Percentiles rank a stretch among this genome's conserved stretches.
Conservation (phyloP, 345 rosid species). For the Pugionium dolabratum region DNA sequence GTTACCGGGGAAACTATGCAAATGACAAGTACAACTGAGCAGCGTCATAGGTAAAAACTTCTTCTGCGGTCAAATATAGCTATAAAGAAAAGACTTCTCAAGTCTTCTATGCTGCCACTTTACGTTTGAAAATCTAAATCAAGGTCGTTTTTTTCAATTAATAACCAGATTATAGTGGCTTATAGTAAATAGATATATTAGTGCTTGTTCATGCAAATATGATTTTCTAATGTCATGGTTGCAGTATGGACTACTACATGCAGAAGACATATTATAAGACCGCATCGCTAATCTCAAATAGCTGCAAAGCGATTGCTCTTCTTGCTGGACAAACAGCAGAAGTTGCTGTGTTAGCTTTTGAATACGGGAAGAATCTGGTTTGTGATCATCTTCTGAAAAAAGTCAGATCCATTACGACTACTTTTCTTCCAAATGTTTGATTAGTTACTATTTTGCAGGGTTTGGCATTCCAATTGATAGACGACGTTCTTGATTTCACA, state of each 20-base stretch:
- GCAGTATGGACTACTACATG: too few species aligned
- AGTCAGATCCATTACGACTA: background rate
- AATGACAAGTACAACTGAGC: conserved; percentile 75
- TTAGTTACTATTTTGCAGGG: conserved; percentile 52
- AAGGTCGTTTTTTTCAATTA: too few species aligned
- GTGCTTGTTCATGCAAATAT: conserved; percentile 12
- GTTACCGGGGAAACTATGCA: conserved; percentile 98
- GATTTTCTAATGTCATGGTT: background rate
- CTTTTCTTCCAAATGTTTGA: background rate
- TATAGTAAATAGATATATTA: background rate
- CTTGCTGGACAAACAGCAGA: conserved; percentile 91
- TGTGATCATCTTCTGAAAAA: conserved; percentile 38
- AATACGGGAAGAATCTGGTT: conserved; percentile 93
- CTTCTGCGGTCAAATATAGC: conserved; percentile 1
- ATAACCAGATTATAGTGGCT: too few species aligned
- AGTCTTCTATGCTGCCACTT: conserved; percentile 12
- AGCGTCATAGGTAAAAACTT: conserved; percentile 65
- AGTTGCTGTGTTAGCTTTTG: conserved; percentile 79
- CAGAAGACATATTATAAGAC: conserved; percentile 87
- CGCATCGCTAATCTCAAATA: conserved; percentile 82
- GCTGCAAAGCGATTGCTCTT: conserved; percentile 87
- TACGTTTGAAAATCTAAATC: background rate
- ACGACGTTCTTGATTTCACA: conserved; percentile 90
- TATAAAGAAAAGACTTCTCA: conserved; percentile 12
- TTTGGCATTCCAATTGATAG: conserved; percentile 87